phyloP scores from a whole-genome alignment of 208 protist genomes.

The Crithidia sp. region DNA sequence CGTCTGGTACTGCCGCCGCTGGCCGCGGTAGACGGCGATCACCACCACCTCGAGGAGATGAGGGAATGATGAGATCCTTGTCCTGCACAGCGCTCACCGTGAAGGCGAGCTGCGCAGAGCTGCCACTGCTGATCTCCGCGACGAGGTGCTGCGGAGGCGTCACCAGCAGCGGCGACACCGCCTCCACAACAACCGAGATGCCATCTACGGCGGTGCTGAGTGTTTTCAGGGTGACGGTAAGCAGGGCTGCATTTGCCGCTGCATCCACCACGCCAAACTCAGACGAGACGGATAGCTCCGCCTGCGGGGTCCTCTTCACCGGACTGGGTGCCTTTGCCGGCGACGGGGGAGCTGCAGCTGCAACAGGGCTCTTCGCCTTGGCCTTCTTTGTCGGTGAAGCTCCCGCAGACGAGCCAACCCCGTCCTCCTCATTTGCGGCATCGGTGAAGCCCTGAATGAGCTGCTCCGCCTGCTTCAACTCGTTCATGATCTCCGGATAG shows the following conservation, averaged over 20 bases:
- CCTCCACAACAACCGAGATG: constrained; percentile 55
- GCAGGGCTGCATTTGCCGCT: constrained; percentile 3
- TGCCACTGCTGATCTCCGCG: constrained; percentile 29
- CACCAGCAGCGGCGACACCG: constrained; percentile 53
- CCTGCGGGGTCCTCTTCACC: not conserved
- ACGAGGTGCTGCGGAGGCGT: constrained; percentile 33
- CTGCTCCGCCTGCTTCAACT: constrained; percentile 74
- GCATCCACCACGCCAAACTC: constrained; percentile 12
- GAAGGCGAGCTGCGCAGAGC: constrained; percentile 48
- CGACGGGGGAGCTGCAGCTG: not conserved
- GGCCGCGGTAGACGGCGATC: constrained; percentile 52
- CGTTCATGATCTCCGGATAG: constrained; percentile 87
- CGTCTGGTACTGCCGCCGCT: constrained; percentile 40
- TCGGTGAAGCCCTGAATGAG: constrained; percentile 55
- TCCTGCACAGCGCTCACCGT: constrained; percentile 38
- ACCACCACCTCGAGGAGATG: constrained; percentile 67
- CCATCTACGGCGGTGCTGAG: constrained; percentile 9
- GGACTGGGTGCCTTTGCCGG: not conserved
- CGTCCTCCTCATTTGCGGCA: constrained; percentile 17
- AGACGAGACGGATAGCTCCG: constrained; percentile 15
- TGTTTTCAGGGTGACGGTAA: constrained; percentile 35
- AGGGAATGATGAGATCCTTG: constrained; percentile 69
- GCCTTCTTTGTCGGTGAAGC: not conserved
- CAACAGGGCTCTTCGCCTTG: not conserved
- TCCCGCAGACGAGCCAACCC: not conserved